phyloP scores from a whole-genome alignment of 1,139 yeast species.

The Keqinozyma sinolaborantium region DNA sequence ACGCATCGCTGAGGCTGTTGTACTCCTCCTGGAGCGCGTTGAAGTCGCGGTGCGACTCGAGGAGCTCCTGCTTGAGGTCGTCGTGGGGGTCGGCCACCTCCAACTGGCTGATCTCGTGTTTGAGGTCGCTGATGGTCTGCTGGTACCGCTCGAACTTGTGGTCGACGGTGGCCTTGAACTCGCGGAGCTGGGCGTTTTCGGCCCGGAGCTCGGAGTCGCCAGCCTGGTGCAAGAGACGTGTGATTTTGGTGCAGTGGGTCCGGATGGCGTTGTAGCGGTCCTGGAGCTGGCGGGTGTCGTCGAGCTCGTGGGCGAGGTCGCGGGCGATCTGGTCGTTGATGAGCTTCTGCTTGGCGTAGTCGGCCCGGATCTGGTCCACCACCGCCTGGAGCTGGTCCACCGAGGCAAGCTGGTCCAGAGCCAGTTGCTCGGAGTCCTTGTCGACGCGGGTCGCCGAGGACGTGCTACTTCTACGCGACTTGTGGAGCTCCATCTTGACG shows the following conservation, averaged over 20 bases:
- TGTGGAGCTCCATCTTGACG: conserved; percentile 19
- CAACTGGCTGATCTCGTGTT: conserved; percentile 26
- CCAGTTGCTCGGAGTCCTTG: conserved; percentile 13
- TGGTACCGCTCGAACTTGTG: conserved; percentile 30
- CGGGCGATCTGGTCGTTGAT: conserved; percentile 19
- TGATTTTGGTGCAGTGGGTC: conserved; percentile 4
- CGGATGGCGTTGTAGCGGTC: conserved; percentile 11
- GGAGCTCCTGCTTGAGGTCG: conserved; percentile 14
- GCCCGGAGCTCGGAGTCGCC: conserved; percentile 13
- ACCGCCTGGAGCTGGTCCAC: conserved; percentile 16
- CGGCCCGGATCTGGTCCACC: conserved; percentile 19
- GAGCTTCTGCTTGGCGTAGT: conserved; percentile 19
- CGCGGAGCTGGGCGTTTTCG: conserved; percentile 18
- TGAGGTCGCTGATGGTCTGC: conserved; percentile 27
- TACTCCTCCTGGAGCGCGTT: conserved; percentile 19
- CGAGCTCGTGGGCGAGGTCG: conserved; percentile 20
- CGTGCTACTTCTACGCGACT: conserved; percentile 5
- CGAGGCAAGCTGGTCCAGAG: neutral
- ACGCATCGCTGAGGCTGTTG: conserved; percentile 18
- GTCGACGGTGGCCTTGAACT: conserved; percentile 14
- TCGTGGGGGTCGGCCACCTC: conserved; percentile 5
- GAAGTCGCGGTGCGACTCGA: conserved; percentile 21
- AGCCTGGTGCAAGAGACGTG: neutral
- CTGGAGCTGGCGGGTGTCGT: conserved; percentile 18
- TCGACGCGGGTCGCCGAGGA: conserved; percentile 14